Evolutionary conservation across 139 green algal species (phyloP), one percentile per base, ranked within the genome.

Genomic region (Monoraphidium neglectum): DNA sequence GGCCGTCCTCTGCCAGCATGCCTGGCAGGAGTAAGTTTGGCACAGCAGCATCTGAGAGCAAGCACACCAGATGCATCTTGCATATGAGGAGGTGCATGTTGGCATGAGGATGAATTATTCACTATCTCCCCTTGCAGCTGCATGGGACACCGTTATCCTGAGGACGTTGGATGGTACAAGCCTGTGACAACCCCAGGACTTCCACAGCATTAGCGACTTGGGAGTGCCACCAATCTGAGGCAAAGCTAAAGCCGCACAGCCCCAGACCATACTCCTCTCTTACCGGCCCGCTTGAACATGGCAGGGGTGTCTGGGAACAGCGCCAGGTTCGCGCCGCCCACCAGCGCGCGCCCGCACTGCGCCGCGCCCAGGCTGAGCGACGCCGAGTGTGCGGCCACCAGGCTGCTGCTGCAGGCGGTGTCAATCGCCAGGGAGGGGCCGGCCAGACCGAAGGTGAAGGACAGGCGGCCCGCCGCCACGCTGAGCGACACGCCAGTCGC

Each of bases 371-470:
- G 71, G 15, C 67, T 79, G 2, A 36, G 40, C 2, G 86, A 56
- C 13, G 90, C 88, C 1, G 82, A 47, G 63, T 95, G 84, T 0
- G 78, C 38, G 1, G 84, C 87, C 35, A 97, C 91, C 33, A 97
- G 83, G 13, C 85, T 90, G 3, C 84, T 90, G 23, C 85, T 93
- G 84, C 93, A 97, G 74, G 74, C 93, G 0, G 91, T 97, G 76
- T 97, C 93, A 0, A 97, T 75, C 36, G 83, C 85, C 18, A 95
- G 71, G 32, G 91, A 76, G 0, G 93, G 87, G 1, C 93, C 93
- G 32, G 83, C 82, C 38, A 97, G 87, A 0, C 84, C 89, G 77
- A 95, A 94, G 28, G 84, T 85, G 81, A 89, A 98, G 1, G 90
- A 84, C 5, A 97, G 76, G 1, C 94, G 85, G 24, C 94, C 94